phyloP scores from a whole-genome alignment of 1,284 basidiomycete species.

The Sporisorium exsertum region DNA sequence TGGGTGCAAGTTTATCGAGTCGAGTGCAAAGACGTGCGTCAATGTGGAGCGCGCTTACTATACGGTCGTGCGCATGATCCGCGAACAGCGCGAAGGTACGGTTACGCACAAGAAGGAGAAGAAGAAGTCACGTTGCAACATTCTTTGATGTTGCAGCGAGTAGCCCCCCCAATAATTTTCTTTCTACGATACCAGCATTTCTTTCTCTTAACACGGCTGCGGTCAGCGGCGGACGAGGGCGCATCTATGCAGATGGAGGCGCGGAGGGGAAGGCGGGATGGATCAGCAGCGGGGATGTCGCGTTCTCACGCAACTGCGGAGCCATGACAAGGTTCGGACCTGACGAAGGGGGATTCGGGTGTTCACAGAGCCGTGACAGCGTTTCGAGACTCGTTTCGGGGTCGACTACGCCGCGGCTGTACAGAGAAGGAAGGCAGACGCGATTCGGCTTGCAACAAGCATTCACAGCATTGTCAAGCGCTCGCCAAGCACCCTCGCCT shows the following conservation, averaged over 20 bases:
- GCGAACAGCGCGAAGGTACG: conserved; percentile 62
- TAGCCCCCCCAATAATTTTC: background rate
- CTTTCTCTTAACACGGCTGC: background rate
- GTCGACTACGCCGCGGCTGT: too few relatives aligned
- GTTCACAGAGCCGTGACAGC: too few relatives aligned
- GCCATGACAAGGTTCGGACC: background rate
- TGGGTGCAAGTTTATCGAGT: conserved; percentile 70
- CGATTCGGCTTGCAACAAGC: too few relatives aligned
- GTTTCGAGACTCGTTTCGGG: too few relatives aligned
- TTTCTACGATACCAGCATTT: conserved; percentile 7
- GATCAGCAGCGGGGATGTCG: background rate
- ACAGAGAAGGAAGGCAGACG: too few relatives aligned
- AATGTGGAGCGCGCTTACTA: conserved; percentile 70
- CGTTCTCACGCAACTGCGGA: background rate
- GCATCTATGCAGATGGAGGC: background rate
- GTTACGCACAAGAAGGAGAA: conserved; percentile 58
- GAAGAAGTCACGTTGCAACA: conserved; percentile 65
- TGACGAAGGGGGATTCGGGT: too few relatives aligned
- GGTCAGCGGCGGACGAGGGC: too few relatives aligned
- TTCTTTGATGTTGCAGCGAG: conserved; percentile 51
- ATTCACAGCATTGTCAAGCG: too few relatives aligned
- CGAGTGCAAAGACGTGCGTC: conserved; percentile 70
- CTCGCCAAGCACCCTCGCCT: too few relatives aligned
- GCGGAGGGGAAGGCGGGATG: background rate
- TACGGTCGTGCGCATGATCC: conserved; percentile 65